Percentiles rank a stretch among this genome's conserved stretches.
These are phyloP conservation scores for Rasamsonia emersonii DNA, from an alignment of 2,329 filamentous ascomycete genomes.

Conservation along the genomic window DNA sequence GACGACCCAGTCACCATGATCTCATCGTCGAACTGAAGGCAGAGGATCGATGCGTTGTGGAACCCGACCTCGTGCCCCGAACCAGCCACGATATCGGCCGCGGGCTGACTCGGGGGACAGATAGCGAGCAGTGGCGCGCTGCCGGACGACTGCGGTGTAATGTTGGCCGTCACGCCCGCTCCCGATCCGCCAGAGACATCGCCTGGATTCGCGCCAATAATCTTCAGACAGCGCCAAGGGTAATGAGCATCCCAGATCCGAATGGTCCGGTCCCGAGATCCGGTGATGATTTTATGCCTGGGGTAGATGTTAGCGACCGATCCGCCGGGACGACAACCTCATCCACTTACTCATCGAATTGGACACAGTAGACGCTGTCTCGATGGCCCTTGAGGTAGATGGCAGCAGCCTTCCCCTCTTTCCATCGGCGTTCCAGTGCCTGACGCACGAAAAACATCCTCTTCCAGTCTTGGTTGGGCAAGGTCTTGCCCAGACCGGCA, in stretches of 20 bases:
- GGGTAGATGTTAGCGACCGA: slow-evolving; percentile 1
- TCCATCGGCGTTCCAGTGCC: slow-evolving; percentile 72
- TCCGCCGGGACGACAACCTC: too few relatives aligned
- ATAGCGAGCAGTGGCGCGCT: slow-evolving; percentile 40
- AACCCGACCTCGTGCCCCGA: slow-evolving; percentile 42
- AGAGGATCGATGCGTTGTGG: slow-evolving; percentile 88
- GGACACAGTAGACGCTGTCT: slow-evolving; percentile 94
- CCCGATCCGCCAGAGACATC: slow-evolving; percentile 11
- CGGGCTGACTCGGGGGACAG: slow-evolving; percentile 42
- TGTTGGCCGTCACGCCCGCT: slow-evolving; percentile 12
- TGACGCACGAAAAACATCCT: slow-evolving; percentile 71
- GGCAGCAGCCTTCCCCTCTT: slow-evolving; percentile 64
- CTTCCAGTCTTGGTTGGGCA: slow-evolving; percentile 70
- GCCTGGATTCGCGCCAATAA: slow-evolving; percentile 70
- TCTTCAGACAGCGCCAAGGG: slow-evolving; percentile 65
- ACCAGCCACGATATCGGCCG: slow-evolving; percentile 43
- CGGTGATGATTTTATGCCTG: slow-evolving; percentile 90
- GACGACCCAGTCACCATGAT: slow-evolving; percentile 95
- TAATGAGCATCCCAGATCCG: slow-evolving; percentile 93
- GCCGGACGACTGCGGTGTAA: slow-evolving; percentile 28
- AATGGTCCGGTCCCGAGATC: slow-evolving; percentile 89
- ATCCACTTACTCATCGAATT: slow-evolving; percentile 86
- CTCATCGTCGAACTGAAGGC: slow-evolving; percentile 84
- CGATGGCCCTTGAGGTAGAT: slow-evolving; percentile 89
- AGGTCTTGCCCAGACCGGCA: slow-evolving; percentile 44